Evolutionary conservation across 768 basidiomycete species (phyloP), one percentile per base, ranked within the genome.

Genomic region (Hygrophorus pudorinus): DNA sequence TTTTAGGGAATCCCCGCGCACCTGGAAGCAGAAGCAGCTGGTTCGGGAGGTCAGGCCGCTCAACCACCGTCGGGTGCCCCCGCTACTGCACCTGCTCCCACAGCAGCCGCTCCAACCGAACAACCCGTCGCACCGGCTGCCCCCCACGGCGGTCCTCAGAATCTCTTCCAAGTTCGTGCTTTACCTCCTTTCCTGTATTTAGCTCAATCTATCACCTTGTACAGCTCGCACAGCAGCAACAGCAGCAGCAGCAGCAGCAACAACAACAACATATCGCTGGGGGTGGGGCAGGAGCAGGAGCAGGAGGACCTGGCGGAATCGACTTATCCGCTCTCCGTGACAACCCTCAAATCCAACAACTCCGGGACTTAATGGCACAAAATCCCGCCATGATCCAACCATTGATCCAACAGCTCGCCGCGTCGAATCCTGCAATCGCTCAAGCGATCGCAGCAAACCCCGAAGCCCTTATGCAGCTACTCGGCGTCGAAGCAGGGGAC

Each of bases 311-410:
- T n/a, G n/a, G n/a, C 47, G 2, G 57, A 49, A 41, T 76, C 14
- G 70, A 75, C 51, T 44, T 81, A 16, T 68, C 66, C 21, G 72
- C 74, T 5, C 63, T 93, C 16, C 72, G 71, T 42, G 70, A 73
- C 56, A 71, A 71, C 49, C 79, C 82, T 0, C 76, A 82, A 58
- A 70, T 94, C 17, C 71, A 71, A 33, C 81, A 86, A 52, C 60
- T 97, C 28, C 81, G 88, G 28, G 65, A 85, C 45, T 60, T 87
- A 50, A 73, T 90, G 38, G 64, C 65, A 33, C 71, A 82, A 49
- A 92, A 98, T 57, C 94, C 94, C 0, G 78, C 68, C 5, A 52
- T 85, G 39, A 59, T 89, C 30, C 92, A 92, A 58, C 75, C 81
- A 0, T 46, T 96, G 41, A 67, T 98, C 31, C 91, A 97, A 59